Evolutionary conservation across 495 filamentous ascomycete species (phyloP), one percentile per base, ranked within the genome.

Genomic region (Chaetomidium leptoderma): DNA sequence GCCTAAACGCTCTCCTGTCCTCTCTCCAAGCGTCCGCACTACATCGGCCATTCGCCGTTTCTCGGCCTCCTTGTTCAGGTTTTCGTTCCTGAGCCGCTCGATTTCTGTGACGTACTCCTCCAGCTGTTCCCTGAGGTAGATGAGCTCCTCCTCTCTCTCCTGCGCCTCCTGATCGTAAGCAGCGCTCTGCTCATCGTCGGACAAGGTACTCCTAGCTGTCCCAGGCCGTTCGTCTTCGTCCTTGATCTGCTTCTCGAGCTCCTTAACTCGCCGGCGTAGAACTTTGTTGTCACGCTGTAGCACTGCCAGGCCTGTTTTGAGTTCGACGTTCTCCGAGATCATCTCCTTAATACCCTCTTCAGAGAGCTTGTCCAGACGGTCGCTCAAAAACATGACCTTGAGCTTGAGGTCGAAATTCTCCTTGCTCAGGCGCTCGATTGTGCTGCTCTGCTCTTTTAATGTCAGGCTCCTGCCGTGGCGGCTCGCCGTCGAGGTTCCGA

Each of bases 401-500:
- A 98, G 86, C 72, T 98, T 98, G 37, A 98, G 78, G 66, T 96
- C 93, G 67, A 97, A 98, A 62, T 97, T 97, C 66, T 92, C 88
- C 72, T 98, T 98, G 58, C 88, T 91, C 6, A 97, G 80, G 27
- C 91, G 84, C 68, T 97, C 93, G 59, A 98, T 97, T 23, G 91
- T 96, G 67, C 87, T 93, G 61, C 90, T 95, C 70, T 98, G 93
- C 69, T 97, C 93, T 71, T 97, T 97, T 14, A 98, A 76, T 0
- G 95, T 97, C 75, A 97, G 79, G 60, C 85, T 93, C 64, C 86
- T 90, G 39, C 88, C 82, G 35, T 84, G 78, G 35, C 81, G 78
- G 17, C 73, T 77, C 11, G 85, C 79, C 7, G 84, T 74, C 24
- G 76, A 69, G 68, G 17, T 71, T 17, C 65, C 61, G 4, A 65